phyloP scores from a whole-genome alignment of 2,329 filamentous ascomycete species.

The Bimuria novae-zelandiae region DNA sequence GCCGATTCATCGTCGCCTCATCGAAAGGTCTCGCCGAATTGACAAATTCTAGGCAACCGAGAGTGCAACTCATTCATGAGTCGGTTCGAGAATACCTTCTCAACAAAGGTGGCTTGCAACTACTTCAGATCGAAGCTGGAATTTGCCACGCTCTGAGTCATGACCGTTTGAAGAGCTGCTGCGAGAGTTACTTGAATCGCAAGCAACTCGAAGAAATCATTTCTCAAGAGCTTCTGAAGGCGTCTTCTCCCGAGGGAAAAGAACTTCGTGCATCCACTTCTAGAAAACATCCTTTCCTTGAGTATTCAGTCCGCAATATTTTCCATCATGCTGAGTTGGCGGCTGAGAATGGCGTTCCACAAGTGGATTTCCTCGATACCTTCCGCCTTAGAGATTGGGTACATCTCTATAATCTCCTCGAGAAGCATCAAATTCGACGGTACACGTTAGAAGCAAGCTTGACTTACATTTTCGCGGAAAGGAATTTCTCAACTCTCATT shows the following conservation, averaged over 20 bases:
- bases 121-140: slow-evolving; percentile 38
- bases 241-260: slow-evolving; percentile 5
- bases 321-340: slow-evolving; percentile 49
- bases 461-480: too few species aligned
- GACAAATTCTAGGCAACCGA: slow-evolving; percentile 18
- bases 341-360: slow-evolving; percentile 22
- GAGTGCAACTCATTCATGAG: slow-evolving; percentile 35
- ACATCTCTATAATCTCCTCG: slow-evolving; percentile 34
- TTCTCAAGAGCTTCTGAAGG: slow-evolving; percentile 12
- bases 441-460: too few species aligned
- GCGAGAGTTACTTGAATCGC: slow-evolving; percentile 45
- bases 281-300: slow-evolving; percentile 50
- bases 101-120: slow-evolving; percentile 34
- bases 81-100: slow-evolving; percentile 46
- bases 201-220: slow-evolving; percentile 15
- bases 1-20: slow-evolving; percentile 19
- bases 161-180: slow-evolving; percentile 52
- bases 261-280: slow-evolving; percentile 11
- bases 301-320: slow-evolving; percentile 50
- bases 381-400: slow-evolving; percentile 36
- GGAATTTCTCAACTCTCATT: too few species aligned
- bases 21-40: slow-evolving; percentile 23
- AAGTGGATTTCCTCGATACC: slow-evolving; percentile 11
- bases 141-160: slow-evolving; percentile 43
- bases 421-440: slow-evolving; percentile 24